phyloP scores from a whole-genome alignment of 2,329 filamentous ascomycete genomes.

The Bipolaris oryzae region DNA sequence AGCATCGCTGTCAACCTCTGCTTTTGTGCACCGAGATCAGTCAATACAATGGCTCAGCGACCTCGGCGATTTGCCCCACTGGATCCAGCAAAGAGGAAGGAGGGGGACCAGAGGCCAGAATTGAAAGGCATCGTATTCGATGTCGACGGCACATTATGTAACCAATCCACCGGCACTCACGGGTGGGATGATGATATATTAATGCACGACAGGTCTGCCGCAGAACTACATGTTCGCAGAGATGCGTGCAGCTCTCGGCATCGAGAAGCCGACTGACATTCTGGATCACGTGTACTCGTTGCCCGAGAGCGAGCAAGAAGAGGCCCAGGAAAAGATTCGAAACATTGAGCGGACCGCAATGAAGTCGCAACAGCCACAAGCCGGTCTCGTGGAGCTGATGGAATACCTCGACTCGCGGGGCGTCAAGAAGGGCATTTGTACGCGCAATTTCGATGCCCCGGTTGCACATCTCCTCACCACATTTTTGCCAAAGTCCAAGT shows the following conservation, averaged over 20 bases:
- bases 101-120: constrained; percentile 48
- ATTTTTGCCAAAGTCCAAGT: constrained; percentile 71
- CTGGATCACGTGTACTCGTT: constrained; percentile 84
- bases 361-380: constrained; percentile 78
- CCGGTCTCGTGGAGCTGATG: constrained; percentile 80
- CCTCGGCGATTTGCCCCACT: constrained; percentile 60
- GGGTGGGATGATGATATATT: constrained; percentile 5
- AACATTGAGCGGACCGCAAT: constrained; percentile 82
- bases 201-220: constrained; percentile 66
- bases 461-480: constrained; percentile 76
- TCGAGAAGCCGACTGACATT: constrained; percentile 76
- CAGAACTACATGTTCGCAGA: constrained; percentile 95
- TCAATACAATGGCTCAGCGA: constrained; percentile 26
- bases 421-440: constrained; percentile 85
- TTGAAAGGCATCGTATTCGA: constrained; percentile 78
- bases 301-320: constrained; percentile 64
- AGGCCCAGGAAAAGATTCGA: constrained; percentile 75
- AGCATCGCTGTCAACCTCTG: background rate
- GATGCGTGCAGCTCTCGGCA: constrained; percentile 78
- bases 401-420: constrained; percentile 72
- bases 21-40: constrained; percentile 3
- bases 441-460: constrained; percentile 83
- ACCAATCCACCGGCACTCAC: constrained; percentile 43
- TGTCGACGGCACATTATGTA: constrained; percentile 93
- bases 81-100: constrained; percentile 37